These are phyloP conservation scores for Pleurotus tuoliensis DNA, from an alignment of 768 basidiomycete species.

Conservation along the genomic window DNA sequence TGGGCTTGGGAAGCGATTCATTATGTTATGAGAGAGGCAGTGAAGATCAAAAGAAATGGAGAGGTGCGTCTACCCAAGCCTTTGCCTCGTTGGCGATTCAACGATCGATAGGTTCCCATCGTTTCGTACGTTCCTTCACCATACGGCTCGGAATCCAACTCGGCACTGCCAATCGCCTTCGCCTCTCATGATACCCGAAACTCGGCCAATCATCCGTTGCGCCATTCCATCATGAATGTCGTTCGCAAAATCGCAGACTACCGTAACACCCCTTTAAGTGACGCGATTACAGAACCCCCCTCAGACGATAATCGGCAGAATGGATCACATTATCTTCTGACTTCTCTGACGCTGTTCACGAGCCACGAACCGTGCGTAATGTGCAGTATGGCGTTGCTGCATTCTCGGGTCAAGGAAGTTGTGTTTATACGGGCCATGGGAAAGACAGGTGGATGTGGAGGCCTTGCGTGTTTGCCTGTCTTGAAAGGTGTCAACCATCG, in stretches of 20 bases:
- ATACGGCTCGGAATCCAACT: conserved; percentile 21
- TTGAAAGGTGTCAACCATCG: conserved; percentile 89
- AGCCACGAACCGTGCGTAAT: conserved; percentile 98
- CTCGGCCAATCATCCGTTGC: conserved; percentile 70
- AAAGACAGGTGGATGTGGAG: conserved; percentile 84
- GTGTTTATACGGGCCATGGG: conserved; percentile 71
- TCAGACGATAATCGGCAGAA: conserved; percentile 31
- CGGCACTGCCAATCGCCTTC: conserved; percentile 33
- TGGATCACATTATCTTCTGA: conserved; percentile 85
- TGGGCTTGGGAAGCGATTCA: conserved; percentile 79
- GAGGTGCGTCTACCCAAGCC: conserved; percentile 47
- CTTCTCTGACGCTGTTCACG: conserved; percentile 77
- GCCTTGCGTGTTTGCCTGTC: conserved; percentile 68
- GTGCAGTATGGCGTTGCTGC: conserved; percentile 95
- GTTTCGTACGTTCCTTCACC: conserved; percentile 66
- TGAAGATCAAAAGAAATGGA: conserved; percentile 37
- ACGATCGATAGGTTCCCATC: conserved; percentile 58
- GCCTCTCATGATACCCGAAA: conserved; percentile 68
- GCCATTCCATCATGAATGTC: conserved; percentile 80
- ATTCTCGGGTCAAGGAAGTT: conserved; percentile 90
- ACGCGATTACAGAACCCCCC: conserved; percentile 3
- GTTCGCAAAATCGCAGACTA: conserved; percentile 64
- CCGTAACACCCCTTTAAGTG: conserved; percentile 26
- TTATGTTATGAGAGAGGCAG: conserved; percentile 46
- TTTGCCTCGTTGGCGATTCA: not conserved